Evolutionary conservation across 257 asterid species (phyloP).

Genomic region (Gentiana dahurica): DNA sequence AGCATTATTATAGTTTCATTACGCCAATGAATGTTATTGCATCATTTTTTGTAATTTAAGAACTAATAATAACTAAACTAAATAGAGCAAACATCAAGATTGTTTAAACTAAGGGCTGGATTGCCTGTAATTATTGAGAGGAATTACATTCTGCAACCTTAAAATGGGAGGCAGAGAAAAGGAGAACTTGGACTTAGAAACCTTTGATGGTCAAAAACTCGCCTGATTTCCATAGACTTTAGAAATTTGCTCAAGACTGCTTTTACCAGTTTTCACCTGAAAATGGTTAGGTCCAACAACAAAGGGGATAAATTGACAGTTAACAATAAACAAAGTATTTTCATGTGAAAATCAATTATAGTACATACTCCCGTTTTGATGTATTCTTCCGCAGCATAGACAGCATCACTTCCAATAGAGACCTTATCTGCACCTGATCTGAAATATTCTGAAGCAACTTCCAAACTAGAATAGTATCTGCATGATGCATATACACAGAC

Average conservation of each 20-base stretch:
- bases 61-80: too few relatives aligned
- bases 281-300: conserved; percentile 5
- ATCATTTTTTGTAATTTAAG: too few relatives aligned
- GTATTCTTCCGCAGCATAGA: conserved; percentile 90
- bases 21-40: too few relatives aligned
- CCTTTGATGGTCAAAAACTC: neutral
- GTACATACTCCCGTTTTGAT: conserved; percentile 59
- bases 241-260: conserved; percentile 89
- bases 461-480: conserved; percentile 91
- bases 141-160: too few relatives aligned
- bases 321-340: conserved; percentile 7
- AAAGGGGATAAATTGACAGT: neutral
- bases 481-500: neutral
- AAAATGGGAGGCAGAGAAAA: too few relatives aligned
- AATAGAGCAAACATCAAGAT: too few relatives aligned
- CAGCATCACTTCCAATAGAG: conserved; percentile 98
- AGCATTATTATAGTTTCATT: too few relatives aligned
- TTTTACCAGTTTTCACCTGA: conserved; percentile 84
- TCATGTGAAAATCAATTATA: neutral
- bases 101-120: too few relatives aligned
- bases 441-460: conserved; percentile 96
- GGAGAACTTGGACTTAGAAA: too few relatives aligned
- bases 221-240: conserved; percentile 96
- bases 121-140: too few relatives aligned
- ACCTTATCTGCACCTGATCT: conserved; percentile 97